Evolutionary conservation across 192 early-diverging fungal species (phyloP).

Genomic region (Linnemannia hyalina): DNA sequence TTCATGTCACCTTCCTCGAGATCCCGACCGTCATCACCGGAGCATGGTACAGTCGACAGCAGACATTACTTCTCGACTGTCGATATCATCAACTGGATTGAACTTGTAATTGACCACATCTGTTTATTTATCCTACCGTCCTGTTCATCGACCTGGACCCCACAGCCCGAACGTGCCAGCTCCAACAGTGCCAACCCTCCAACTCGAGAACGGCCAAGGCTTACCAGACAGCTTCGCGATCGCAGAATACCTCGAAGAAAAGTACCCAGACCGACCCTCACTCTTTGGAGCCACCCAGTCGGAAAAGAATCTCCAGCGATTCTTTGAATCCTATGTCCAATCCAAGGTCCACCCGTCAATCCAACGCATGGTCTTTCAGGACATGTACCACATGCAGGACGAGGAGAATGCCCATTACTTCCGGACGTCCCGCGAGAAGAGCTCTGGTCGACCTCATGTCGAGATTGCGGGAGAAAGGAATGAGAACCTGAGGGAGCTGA

Average conservation of each 20-base stretch:
- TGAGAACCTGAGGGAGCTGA: constrained; percentile 31
- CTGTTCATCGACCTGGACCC: background rate
- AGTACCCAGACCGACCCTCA: constrained; percentile 64
- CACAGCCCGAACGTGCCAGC: constrained; percentile 19
- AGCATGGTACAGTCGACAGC: constrained; percentile 21
- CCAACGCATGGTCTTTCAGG: constrained; percentile 43
- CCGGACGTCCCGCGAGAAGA: constrained; percentile 56
- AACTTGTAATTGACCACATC: background rate
- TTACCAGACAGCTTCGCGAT: constrained; percentile 68
- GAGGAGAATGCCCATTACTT: constrained; percentile 42
- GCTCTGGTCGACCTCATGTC: constrained; percentile 35
- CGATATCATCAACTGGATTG: no score
- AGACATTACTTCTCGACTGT: no score
- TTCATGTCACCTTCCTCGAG: constrained; percentile 38
- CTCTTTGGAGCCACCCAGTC: constrained; percentile 52
- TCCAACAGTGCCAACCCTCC: constrained; percentile 61
- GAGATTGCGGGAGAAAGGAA: constrained; percentile 41
- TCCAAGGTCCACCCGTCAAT: constrained; percentile 39
- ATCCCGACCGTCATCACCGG: constrained; percentile 26
- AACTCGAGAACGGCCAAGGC: constrained; percentile 35
- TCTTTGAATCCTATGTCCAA: constrained; percentile 58
- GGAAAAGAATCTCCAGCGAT: constrained; percentile 53
- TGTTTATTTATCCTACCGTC: background rate
- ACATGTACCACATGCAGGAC: constrained; percentile 45
- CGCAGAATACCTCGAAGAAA: constrained; percentile 69